Conservation (phyloP, 2,329 filamentous ascomycete species). For the Thermochaetoides dissita region DNA sequence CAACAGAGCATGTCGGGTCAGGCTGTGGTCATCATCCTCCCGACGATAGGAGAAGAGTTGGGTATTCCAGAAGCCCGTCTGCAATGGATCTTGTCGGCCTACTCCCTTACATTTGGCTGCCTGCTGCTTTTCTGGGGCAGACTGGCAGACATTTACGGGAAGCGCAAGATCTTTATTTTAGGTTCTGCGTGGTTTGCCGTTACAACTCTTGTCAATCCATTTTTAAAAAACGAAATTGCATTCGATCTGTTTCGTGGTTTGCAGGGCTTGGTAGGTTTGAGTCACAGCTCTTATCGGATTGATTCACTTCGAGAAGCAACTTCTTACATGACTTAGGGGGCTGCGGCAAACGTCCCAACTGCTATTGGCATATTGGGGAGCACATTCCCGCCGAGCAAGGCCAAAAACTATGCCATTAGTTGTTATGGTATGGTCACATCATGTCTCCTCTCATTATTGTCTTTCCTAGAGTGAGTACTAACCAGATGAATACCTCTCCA, state of each 20-base stretch:
- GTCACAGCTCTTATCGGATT: background rate
- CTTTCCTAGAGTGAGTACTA: no score
- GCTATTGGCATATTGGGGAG: constrained; percentile 57
- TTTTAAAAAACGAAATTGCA: constrained; percentile 51
- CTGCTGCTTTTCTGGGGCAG: constrained; percentile 55
- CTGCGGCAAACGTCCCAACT: constrained; percentile 56
- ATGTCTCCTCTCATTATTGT: background rate
- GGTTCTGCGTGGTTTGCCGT: constrained; percentile 50
- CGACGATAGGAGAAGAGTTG: constrained; percentile 43
- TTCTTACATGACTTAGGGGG: constrained; percentile 28
- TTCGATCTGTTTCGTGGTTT: constrained; percentile 54
- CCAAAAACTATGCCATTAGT: constrained; percentile 58
- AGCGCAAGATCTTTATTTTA: constrained; percentile 48
- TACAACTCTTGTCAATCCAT: constrained; percentile 46
- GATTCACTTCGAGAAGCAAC: background rate
- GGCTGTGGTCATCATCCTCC: constrained; percentile 47
- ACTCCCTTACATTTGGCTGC: constrained; percentile 52
- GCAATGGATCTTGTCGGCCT: constrained; percentile 55
- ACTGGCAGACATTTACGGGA: constrained; percentile 53
- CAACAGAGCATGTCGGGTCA: constrained; percentile 41
- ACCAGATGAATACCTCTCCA: constrained; percentile 11
- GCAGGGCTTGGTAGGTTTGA: constrained; percentile 39
- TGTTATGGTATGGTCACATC: constrained; percentile 33
- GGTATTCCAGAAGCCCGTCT: constrained; percentile 42
- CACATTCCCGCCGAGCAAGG: constrained; percentile 52